A percentile compares a stretch with the other conserved stretches of the same genome.
These are phyloP conservation scores for Aspergillus spinulosporus DNA, from an alignment of 2,329 filamentous ascomycete species.

Conservation along the genomic window DNA sequence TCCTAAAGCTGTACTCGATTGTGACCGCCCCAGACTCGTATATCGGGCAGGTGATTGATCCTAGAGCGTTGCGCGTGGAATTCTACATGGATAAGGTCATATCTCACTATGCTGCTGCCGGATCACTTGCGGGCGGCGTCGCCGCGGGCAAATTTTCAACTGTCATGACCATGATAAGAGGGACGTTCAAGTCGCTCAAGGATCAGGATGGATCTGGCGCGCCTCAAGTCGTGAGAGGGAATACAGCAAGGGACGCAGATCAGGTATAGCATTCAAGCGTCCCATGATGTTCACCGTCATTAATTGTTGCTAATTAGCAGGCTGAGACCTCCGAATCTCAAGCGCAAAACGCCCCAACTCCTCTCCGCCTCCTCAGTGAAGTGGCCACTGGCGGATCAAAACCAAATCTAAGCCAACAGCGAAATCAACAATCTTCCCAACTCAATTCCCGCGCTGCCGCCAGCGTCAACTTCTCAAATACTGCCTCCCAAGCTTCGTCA, in stretches of 20 bases:
- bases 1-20: slow-evolving; percentile 73
- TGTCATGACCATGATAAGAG: slow-evolving; percentile 68
- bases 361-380: slow-evolving; percentile 42
- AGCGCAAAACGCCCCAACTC: slow-evolving; percentile 26
- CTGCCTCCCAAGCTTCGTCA: slow-evolving; percentile 9
- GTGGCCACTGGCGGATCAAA: slow-evolving; percentile 39
- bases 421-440: slow-evolving; percentile 8
- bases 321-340: neutral
- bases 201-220: slow-evolving; percentile 30
- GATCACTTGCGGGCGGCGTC: slow-evolving; percentile 63
- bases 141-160: slow-evolving; percentile 70
- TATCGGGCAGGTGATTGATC: slow-evolving; percentile 68
- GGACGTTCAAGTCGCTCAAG: slow-evolving; percentile 63
- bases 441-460: neutral
- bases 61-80: slow-evolving; percentile 64
- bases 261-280: slow-evolving; percentile 5
- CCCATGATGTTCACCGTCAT: neutral
- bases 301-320: neutral
- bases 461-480: slow-evolving; percentile 8
- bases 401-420: slow-evolving; percentile 2
- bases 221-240: slow-evolving; percentile 20
- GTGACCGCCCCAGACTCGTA: slow-evolving; percentile 64
- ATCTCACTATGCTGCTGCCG: slow-evolving; percentile 64
- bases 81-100: slow-evolving; percentile 70
- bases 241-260: slow-evolving; percentile 1